A percentile compares a stretch with the other conserved stretches of the same genome.
phyloP scores from a whole-genome alignment of 2,329 filamentous ascomycete genomes.

The Trichoderma koningiopsis region DNA sequence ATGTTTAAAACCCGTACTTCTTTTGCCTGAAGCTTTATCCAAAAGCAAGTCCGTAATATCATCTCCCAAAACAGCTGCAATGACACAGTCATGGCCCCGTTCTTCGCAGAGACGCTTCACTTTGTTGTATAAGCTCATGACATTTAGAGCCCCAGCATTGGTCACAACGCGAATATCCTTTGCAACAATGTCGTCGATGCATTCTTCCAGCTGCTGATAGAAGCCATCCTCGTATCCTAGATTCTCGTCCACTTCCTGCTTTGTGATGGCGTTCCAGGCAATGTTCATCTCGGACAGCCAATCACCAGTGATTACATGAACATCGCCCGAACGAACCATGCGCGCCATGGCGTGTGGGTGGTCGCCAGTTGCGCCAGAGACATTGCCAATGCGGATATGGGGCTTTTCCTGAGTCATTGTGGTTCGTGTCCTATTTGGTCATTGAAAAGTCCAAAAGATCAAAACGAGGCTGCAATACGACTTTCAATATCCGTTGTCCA shows the following conservation, averaged over 20 bases:
- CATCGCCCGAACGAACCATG: slow-evolving; percentile 37
- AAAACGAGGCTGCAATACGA: background rate
- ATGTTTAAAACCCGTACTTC: slow-evolving; percentile 30
- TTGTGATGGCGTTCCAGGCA: slow-evolving; percentile 44
- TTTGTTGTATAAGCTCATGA: slow-evolving; percentile 37
- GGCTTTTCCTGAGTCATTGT: slow-evolving; percentile 35
- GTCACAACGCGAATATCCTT: slow-evolving; percentile 43
- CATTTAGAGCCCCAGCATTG: slow-evolving; percentile 46
- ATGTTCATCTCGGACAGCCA: slow-evolving; percentile 54
- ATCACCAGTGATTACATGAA: slow-evolving; percentile 45
- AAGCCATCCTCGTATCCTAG: slow-evolving; percentile 44
- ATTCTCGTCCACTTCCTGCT: slow-evolving; percentile 37
- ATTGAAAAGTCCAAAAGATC: background rate
- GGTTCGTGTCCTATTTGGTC: background rate
- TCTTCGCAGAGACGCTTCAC: slow-evolving; percentile 37
- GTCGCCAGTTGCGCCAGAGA: slow-evolving; percentile 41
- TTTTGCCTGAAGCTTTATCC: slow-evolving; percentile 26
- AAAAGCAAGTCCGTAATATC: slow-evolving; percentile 39
- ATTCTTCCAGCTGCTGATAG: slow-evolving; percentile 47
- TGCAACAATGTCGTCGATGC: slow-evolving; percentile 40
- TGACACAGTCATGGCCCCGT: slow-evolving; percentile 37
- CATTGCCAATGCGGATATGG: slow-evolving; percentile 39
- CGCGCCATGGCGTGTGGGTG: slow-evolving; percentile 39
- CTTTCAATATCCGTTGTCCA: background rate
- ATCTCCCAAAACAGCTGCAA: slow-evolving; percentile 45